Evolutionary conservation across 108 stramenopile species (phyloP).

Genomic region (Nitzschia putrida): DNA sequence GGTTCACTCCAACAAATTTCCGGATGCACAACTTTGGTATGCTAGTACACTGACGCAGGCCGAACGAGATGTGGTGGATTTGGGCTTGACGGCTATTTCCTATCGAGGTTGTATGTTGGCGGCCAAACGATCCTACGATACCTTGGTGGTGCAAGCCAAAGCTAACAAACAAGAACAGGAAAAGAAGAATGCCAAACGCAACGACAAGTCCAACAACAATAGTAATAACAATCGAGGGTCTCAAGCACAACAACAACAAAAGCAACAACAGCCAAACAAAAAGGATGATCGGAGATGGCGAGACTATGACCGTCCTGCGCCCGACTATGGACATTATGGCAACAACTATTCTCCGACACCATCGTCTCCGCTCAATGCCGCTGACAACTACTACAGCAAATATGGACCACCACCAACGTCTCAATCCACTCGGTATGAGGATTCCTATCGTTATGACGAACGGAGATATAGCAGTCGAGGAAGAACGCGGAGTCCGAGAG

Average conservation of each 20-base stretch:
- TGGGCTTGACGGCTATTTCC: slow-evolving; percentile 59
- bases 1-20: slow-evolving; percentile 2
- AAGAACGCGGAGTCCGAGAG: slow-evolving; percentile 14
- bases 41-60: slow-evolving; percentile 19
- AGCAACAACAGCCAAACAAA: background rate
- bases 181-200: slow-evolving; percentile 7
- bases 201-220: background rate
- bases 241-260: background rate
- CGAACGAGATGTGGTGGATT: slow-evolving; percentile 53
- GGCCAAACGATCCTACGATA: slow-evolving; percentile 60
- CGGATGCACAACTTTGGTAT: slow-evolving; percentile 24
- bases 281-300: slow-evolving; percentile 11
- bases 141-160: slow-evolving; percentile 50
- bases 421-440: slow-evolving; percentile 15
- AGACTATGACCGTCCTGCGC: slow-evolving; percentile 8
- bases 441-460: slow-evolving; percentile 20
- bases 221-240: slow-evolving; percentile 2
- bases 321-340: slow-evolving; percentile 2
- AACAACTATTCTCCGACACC: slow-evolving; percentile 16
- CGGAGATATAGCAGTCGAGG: slow-evolving; percentile 24
- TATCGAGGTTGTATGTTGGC: slow-evolving; percentile 74
- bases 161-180: slow-evolving; percentile 26
- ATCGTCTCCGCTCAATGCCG: background rate
- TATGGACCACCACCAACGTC: slow-evolving; percentile 28
- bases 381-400: slow-evolving; percentile 11